These are phyloP conservation scores for Waltiozyma sp. DNA, from an alignment of 1,139 yeast genomes.

Conservation along the genomic window DNA sequence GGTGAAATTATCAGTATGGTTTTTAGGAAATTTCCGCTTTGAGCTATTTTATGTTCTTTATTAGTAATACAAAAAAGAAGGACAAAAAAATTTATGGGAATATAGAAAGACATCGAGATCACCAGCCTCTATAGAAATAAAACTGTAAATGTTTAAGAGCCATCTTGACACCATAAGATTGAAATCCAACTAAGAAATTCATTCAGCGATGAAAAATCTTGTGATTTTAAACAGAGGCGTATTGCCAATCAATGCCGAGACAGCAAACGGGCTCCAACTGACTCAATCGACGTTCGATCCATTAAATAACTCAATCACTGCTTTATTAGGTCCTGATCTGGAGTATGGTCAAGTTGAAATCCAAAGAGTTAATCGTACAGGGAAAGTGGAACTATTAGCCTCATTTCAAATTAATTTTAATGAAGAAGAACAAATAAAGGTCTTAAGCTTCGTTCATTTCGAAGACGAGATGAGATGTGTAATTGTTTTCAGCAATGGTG, in stretches of 20 bases:
- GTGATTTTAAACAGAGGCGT: not conserved
- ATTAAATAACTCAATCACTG: slow-evolving; percentile 61
- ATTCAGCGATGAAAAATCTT: not conserved
- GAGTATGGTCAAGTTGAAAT: slow-evolving; percentile 49
- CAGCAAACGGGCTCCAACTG: slow-evolving; percentile 48
- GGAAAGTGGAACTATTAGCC: slow-evolving; percentile 41
- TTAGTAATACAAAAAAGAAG: no score
- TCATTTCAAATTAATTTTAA: slow-evolving; percentile 34
- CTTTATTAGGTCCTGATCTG: slow-evolving; percentile 44
- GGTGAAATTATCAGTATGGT: no score
- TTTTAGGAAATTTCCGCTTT: no score
- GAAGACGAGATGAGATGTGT: slow-evolving; percentile 53
- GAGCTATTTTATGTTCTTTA: no score
- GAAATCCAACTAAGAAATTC: no score
- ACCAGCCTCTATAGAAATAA: no score
- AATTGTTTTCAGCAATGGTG: slow-evolving; percentile 56
- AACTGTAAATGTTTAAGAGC: no score
- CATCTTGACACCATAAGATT: no score
- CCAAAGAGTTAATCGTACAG: slow-evolving; percentile 51
- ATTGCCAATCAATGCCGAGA: slow-evolving; percentile 2
- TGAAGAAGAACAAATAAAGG: slow-evolving; percentile 14
- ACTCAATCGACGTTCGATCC: slow-evolving; percentile 61
- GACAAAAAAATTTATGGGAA: no score
- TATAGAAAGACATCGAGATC: no score
- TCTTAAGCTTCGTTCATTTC: slow-evolving; percentile 50